Conservation (phyloP, 768 basidiomycete genomes). For the Mycena kentingensis region DNA sequence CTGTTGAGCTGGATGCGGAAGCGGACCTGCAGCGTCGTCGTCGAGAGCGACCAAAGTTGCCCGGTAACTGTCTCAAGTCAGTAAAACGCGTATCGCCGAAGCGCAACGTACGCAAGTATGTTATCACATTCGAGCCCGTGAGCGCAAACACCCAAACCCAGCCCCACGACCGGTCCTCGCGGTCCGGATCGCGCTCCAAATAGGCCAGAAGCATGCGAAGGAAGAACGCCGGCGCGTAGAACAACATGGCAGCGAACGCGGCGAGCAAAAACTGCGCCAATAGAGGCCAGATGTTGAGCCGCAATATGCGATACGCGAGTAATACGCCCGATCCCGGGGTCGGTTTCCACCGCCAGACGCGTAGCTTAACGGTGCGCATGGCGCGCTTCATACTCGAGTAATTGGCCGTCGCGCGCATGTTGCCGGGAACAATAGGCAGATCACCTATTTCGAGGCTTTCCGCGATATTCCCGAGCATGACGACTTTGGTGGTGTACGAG, state of each 20-base stretch:
- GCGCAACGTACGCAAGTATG: constrained; percentile 42
- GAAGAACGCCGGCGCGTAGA: constrained; percentile 65
- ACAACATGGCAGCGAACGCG: constrained; percentile 57
- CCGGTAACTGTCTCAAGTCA: constrained; percentile 42
- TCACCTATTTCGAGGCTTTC: constrained; percentile 84
- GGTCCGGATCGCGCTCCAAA: constrained; percentile 57
- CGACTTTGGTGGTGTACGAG: constrained; percentile 84
- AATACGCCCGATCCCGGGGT: constrained; percentile 64
- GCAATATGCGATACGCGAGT: constrained; percentile 61
- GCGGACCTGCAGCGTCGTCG: constrained; percentile 58
- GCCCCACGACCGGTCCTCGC: constrained; percentile 60
- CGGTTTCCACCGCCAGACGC: constrained; percentile 60
- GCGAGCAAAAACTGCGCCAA: constrained; percentile 51
- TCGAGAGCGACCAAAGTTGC: constrained; percentile 59
- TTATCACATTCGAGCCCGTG: constrained; percentile 45
- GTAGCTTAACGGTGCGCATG: constrained; percentile 51
- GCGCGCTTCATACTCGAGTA: constrained; percentile 66
- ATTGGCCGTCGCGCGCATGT: constrained; percentile 68
- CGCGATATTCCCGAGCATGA: constrained; percentile 77
- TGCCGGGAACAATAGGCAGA: constrained; percentile 74
- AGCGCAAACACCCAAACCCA: constrained; percentile 64
- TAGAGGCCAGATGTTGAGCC: constrained; percentile 52
- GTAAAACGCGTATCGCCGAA: neutral
- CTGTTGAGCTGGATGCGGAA: constrained; percentile 67
- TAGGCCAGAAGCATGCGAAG: constrained; percentile 58